phyloP scores from a whole-genome alignment of 441 rosid genomes.

The Arabidopsis hybrid region DNA sequence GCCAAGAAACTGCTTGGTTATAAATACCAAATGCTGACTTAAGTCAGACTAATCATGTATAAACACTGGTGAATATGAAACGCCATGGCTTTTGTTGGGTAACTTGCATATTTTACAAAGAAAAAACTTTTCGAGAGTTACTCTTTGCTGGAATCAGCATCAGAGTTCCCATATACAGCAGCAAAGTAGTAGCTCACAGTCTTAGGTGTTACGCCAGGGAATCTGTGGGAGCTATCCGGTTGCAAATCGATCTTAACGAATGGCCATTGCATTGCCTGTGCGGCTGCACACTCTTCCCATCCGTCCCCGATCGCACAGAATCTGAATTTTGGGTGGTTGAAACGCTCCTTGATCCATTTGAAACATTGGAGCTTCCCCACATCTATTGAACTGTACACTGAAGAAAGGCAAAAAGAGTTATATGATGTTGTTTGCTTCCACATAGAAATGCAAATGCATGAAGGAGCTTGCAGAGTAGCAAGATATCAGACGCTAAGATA shows the following conservation, averaged over 20 bases:
- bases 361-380: conserved; percentile 83
- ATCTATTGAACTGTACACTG: conserved; percentile 84
- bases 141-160: conserved; percentile 49
- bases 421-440: neutral
- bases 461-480: neutral
- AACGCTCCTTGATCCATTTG: conserved; percentile 74
- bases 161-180: conserved; percentile 59
- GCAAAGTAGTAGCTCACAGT: conserved; percentile 73
- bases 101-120: conserved; percentile 25
- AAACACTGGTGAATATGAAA: conserved; percentile 22
- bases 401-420: neutral
- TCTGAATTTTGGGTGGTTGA: conserved; percentile 49
- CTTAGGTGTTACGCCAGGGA: conserved; percentile 79
- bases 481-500: neutral
- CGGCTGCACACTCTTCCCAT: conserved; percentile 93
- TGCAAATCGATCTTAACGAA: conserved; percentile 75
- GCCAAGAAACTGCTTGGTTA: conserved; percentile 47
- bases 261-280: conserved; percentile 89
- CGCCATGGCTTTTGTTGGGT: conserved; percentile 2
- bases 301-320: conserved; percentile 93
- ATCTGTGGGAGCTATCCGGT: conserved; percentile 67
- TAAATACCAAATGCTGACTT: conserved; percentile 8
- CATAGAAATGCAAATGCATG: conserved; percentile 9
- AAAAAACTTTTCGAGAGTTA: conserved; percentile 15
- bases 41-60: conserved; percentile 1